Percentiles rank a stretch among this genome's conserved stretches.
phyloP scores from a whole-genome alignment of 352 stramenopile genomes.

The Phytophthora citrophthora region DNA sequence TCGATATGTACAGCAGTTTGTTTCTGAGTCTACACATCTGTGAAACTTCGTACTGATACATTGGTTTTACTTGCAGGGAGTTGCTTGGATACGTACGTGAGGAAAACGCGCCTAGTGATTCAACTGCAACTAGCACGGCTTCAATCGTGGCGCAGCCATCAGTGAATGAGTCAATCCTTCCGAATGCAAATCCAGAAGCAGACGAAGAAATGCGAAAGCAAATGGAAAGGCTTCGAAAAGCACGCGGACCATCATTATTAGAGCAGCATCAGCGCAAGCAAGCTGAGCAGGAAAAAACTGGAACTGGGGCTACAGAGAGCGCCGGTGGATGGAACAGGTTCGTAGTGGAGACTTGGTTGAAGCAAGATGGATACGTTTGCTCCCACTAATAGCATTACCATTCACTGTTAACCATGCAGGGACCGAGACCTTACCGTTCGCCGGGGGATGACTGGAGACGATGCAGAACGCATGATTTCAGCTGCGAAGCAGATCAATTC shows the following conservation, averaged over 20 bases:
- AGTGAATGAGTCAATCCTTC: constrained; percentile 76
- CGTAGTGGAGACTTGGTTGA: background rate
- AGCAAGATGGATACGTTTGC: background rate
- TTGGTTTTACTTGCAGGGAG: constrained; percentile 46
- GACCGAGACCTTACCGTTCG: constrained; percentile 73
- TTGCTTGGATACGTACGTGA: constrained; percentile 81
- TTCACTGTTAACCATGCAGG: constrained; percentile 32
- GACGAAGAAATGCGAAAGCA: constrained; percentile 74
- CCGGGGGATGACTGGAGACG: constrained; percentile 68
- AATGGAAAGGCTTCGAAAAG: constrained; percentile 67
- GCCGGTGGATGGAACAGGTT: constrained; percentile 70
- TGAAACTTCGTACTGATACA: constrained; percentile 11
- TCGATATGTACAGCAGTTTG: constrained; percentile 68
- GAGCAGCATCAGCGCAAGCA: constrained; percentile 81
- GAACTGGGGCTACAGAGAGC: constrained; percentile 14
- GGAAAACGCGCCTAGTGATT: constrained; percentile 59
- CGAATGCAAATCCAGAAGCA: constrained; percentile 64
- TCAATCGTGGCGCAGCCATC: constrained; percentile 8
- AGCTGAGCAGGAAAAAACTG: constrained; percentile 50
- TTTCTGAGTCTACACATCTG: background rate
- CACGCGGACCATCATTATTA: constrained; percentile 72
- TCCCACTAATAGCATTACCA: background rate
- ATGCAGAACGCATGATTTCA: constrained; percentile 77
- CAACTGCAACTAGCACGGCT: constrained; percentile 20
- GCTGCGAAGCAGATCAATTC: constrained; percentile 83